These are phyloP conservation scores for Plantago ovata DNA, from an alignment of 257 asterid species.

Conservation along the genomic window DNA sequence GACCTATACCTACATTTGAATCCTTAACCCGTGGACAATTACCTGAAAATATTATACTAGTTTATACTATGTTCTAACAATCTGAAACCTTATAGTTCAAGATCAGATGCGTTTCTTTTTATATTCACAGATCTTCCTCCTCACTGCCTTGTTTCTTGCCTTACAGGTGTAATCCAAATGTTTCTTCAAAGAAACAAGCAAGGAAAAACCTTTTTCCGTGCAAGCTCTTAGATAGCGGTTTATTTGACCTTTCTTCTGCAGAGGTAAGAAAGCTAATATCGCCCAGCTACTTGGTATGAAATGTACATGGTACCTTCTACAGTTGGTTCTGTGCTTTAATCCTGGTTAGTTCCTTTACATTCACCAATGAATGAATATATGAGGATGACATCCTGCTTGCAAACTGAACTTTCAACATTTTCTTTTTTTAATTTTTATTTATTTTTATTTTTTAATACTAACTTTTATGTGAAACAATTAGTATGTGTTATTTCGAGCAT, in stretches of 20 bases:
- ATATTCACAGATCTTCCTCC: background rate
- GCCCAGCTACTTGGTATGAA: background rate
- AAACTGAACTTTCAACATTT: background rate
- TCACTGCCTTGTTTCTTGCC: conserved; percentile 2
- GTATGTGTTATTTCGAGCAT: background rate
- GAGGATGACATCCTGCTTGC: background rate
- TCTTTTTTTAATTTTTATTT: no score
- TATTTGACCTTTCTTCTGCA: conserved; percentile 35
- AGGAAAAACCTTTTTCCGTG: conserved; percentile 30
- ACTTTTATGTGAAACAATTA: conserved; percentile 1
- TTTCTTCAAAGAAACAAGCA: conserved; percentile 43
- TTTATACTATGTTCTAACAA: background rate
- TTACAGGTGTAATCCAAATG: conserved; percentile 49
- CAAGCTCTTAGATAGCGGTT: conserved; percentile 35
- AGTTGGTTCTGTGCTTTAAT: no score
- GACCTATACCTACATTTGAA: no score
- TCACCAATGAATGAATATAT: background rate
- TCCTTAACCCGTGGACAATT: no score
- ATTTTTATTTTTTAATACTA: no score
- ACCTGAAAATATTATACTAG: background rate
- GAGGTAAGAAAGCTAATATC: conserved; percentile 49
- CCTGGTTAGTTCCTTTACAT: background rate
- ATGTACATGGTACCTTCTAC: background rate
- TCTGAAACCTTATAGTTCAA: background rate
- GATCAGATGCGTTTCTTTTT: background rate